Evolutionary conservation across 1,284 basidiomycete species (phyloP), one percentile per base, ranked within the genome.

Genomic region (Cutaneotrichosporon cutaneum): DNA sequence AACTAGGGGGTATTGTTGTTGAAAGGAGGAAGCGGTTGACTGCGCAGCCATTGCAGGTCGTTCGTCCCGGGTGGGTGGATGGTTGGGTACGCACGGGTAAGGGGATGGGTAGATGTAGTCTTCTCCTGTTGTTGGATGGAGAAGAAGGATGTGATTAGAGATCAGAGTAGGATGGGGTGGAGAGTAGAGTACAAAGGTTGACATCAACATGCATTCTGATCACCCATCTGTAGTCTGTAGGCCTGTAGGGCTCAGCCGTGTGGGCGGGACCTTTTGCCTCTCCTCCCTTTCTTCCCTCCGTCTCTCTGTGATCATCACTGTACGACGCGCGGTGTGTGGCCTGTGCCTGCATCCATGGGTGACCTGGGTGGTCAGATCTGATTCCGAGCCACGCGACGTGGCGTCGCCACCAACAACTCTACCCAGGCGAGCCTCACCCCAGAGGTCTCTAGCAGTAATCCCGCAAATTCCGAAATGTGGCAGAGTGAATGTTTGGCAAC

Each of bases 1-100:
- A 51, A 54, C 54, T 35, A 39, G 16, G 27, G 21, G 16, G 36
- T 27, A 11, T 45, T 56, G 54, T 32, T 53, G 51, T 21, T 32
- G 18, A 13, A 7, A 24, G n/a, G 22, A 33, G n/a, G 33, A 53
- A 54, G 22, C 35, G 24, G 45, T 14, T 30, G 44, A 4, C 22
- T 18, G 44, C 24, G 53, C 39, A 21, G 55, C 39, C 39, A 21
- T 50, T 50, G 27, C 5, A 14, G 45, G 2, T 32, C 27, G 26
- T 51, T 51, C 14, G 24, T n/a, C 32, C 22, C 22, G 22, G 36
- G 36, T 39, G 36, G 18, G n/a, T 4, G 39, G 18, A n/a, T 42
- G 18, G 18, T 8, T 42, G 18, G 16, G 39, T 42, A 42, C 39
- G 39, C 39, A 42, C 39, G 39, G 39, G 39, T 42, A n/a, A 42